phyloP scores from a whole-genome alignment of 176 grass and related monocot genomes.

The Tuctoria greenei region DNA sequence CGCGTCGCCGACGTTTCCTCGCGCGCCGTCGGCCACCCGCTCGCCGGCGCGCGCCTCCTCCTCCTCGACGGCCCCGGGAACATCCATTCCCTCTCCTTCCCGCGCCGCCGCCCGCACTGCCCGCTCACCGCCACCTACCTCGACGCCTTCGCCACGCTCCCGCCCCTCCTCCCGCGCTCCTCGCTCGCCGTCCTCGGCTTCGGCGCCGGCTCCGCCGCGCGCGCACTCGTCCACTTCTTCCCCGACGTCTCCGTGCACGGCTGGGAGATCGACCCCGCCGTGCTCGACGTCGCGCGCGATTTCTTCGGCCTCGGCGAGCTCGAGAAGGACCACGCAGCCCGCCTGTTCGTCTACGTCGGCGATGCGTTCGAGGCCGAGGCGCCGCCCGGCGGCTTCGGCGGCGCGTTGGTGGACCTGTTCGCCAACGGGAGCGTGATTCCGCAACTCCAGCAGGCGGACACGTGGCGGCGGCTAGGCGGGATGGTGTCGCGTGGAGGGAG shows the following conservation, averaged over 20 bases:
- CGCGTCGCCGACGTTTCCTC: conserved; percentile 76
- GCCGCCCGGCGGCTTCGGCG: conserved; percentile 51
- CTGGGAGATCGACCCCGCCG: conserved; percentile 73
- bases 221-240: conserved; percentile 63
- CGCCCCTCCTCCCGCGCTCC: conserved; percentile 58
- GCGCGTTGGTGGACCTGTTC: conserved; percentile 77
- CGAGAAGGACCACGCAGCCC: conserved; percentile 46
- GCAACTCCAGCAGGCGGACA: conserved; percentile 58
- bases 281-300: conserved; percentile 63
- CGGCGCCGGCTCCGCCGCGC: conserved; percentile 70
- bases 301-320: conserved; percentile 73
- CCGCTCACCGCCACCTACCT: conserved; percentile 68
- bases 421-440: conserved; percentile 68
- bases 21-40: conserved; percentile 54
- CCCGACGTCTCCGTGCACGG: conserved; percentile 54
- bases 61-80: conserved; percentile 81
- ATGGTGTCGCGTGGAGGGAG: conserved; percentile 47
- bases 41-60: conserved; percentile 83
- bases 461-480: conserved; percentile 47
- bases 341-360: conserved; percentile 50
- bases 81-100: conserved; percentile 75
- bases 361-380: conserved; percentile 53
- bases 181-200: conserved; percentile 73
- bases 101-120: conserved; percentile 31
- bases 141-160: conserved; percentile 67